Base-by-base conservation (phyloP, 164 flowering plant genomes). In the Vitis labrusca region DNA sequence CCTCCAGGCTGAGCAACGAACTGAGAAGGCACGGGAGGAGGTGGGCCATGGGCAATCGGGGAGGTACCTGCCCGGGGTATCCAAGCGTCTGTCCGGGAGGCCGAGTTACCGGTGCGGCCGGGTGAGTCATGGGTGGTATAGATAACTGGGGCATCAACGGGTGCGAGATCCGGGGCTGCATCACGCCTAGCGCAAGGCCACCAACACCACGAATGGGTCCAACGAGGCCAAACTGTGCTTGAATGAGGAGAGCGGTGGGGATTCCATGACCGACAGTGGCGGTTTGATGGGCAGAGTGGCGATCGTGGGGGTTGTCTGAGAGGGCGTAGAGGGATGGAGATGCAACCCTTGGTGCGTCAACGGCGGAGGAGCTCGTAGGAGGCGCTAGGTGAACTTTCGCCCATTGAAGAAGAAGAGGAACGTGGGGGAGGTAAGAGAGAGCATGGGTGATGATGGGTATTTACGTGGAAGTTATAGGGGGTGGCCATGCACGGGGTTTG, bases 161-260 rank as follows among this genome's bases (percentile, higher is more conserved):
- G 10, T 97, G 78, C 0, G 91, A 79, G 32, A 91, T 83, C 86
- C 89, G 97, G 0, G 99, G 98, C 85, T 92, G 99, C 99, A 94
- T 94, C 98, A 94, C 92, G 4, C 92, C 92, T 0, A 96, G 98
- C 0, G 99, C 86, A 0, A 97, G 99, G 0, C 99, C 98, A 44
- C 98, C 99, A 9, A 94, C 83, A 0, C 99, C 97, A 1, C 97
- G 80, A 16, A 91, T 89, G 0, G 98, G 98, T 0, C 97, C 97
- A 49, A 94, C 75, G 0, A 94, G 83, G 0, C 98, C 98, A 0
- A 97, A 97, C 83, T 94, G 97, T 0, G 97, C 97, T 75, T 92
- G 97, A 49, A 86, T 78, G 9, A 88, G 74, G 0, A 95, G 93
- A 1, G 88, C 91, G 0, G 97, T 80, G 0, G 94, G 89, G 29